Percentiles rank a stretch among this genome's conserved stretches.
phyloP scores from a whole-genome alignment of 2,329 filamentous ascomycete genomes.

The Mycosphaerelloides madeirae region DNA sequence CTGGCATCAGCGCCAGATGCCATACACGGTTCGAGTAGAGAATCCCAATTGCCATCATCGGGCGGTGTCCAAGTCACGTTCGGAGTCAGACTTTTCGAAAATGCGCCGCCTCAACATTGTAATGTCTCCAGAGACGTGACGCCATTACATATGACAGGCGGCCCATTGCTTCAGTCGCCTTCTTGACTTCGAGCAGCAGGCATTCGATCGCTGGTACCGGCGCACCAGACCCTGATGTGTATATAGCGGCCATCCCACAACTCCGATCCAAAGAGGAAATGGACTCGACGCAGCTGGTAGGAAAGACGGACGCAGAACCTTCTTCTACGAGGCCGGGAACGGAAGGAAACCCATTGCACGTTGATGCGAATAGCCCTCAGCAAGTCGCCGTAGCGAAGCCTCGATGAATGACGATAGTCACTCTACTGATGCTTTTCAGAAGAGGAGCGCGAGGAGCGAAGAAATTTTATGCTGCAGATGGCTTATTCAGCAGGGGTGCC shows the following conservation, averaged over 20 bases:
- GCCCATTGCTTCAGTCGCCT: no score
- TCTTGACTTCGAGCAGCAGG: no score
- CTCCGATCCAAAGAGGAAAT: slow-evolving; percentile 20
- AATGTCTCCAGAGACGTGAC: no score
- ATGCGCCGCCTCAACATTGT: no score
- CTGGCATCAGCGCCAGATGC: no score
- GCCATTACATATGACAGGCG: no score
- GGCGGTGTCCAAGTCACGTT: no score
- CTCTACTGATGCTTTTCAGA: slow-evolving; percentile 20
- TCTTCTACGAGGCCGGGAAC: slow-evolving; percentile 26
- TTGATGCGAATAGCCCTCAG: slow-evolving; percentile 22
- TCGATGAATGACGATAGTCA: slow-evolving; percentile 22
- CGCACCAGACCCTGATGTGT: not conserved
- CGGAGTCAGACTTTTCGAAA: no score
- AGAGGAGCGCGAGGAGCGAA: slow-evolving; percentile 9
- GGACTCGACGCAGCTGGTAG: slow-evolving; percentile 19
- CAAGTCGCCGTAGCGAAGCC: slow-evolving; percentile 23
- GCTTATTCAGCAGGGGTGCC: no score
- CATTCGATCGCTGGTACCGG: no score
- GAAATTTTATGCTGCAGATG: slow-evolving; percentile 3
- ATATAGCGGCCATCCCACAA: slow-evolving; percentile 25
- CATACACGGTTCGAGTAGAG: no score
- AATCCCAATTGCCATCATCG: no score
- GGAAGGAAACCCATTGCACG: slow-evolving; percentile 20
- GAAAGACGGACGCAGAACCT: slow-evolving; percentile 21